These are phyloP conservation scores for Schizosaccharomyces versatilis DNA, from an alignment of 1,139 yeast species.

Conservation along the genomic window DNA sequence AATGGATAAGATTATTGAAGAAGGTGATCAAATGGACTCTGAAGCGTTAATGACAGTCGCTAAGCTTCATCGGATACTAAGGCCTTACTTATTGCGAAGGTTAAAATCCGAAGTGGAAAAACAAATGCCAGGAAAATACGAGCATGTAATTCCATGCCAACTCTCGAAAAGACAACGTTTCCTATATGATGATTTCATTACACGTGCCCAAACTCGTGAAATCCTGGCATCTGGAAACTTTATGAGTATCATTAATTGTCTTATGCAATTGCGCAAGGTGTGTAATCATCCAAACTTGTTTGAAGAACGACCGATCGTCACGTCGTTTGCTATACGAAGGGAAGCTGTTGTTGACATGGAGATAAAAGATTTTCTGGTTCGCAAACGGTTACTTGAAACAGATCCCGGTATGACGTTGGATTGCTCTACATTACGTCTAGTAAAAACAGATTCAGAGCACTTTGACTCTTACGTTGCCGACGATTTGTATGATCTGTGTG, in stretches of 20 bases:
- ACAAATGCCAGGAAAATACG: slow-evolving; percentile 96
- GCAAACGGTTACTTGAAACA: slow-evolving; percentile 21
- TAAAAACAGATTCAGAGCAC: slow-evolving; percentile 22
- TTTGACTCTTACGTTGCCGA: neutral
- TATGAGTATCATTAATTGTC: slow-evolving; percentile 80
- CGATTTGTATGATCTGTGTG: neutral
- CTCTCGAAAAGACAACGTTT: slow-evolving; percentile 80
- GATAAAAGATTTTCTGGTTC: slow-evolving; percentile 25
- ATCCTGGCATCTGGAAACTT: slow-evolving; percentile 89
- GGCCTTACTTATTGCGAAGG: slow-evolving; percentile 80
- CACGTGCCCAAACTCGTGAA: slow-evolving; percentile 83
- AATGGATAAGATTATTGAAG: slow-evolving; percentile 75
- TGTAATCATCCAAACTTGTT: slow-evolving; percentile 94
- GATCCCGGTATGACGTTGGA: slow-evolving; percentile 23
- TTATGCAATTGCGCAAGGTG: slow-evolving; percentile 93
- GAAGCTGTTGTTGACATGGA: slow-evolving; percentile 37
- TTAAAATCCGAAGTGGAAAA: slow-evolving; percentile 91
- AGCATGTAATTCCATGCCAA: slow-evolving; percentile 80
- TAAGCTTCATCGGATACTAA: slow-evolving; percentile 72
- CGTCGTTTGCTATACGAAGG: slow-evolving; percentile 56
- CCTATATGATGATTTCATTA: slow-evolving; percentile 90
- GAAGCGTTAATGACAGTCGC: slow-evolving; percentile 74
- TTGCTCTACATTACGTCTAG: slow-evolving; percentile 38
- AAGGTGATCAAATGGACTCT: slow-evolving; percentile 34
- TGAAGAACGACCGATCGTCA: slow-evolving; percentile 84